Evolutionary conservation across 768 basidiomycete genomes (phyloP), one percentile per base, ranked within the genome.

Genomic region (Austroboletus eburneus): DNA sequence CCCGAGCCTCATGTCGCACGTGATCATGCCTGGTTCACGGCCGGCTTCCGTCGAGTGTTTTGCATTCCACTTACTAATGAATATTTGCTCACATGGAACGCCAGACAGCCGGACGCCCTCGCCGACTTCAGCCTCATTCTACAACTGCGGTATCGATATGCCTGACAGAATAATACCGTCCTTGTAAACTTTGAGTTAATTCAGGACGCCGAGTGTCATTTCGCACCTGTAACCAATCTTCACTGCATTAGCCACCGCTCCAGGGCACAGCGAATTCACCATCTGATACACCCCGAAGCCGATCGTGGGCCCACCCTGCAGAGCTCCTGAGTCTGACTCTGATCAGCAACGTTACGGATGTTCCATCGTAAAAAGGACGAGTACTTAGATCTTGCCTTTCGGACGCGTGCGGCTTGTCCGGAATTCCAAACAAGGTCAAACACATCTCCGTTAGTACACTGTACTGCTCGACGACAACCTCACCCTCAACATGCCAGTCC

Each of bases 401-500:
- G 27, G 27, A 6, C 27, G 12, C 12, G 27, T 27, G 27, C 27
- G 27, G 27, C 27, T 27, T n/a, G n/a, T n/a, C n/a, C n/a, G n/a
- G n/a, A n/a, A 27, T 6, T 6, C 27, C 12, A 65, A 63, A 66
- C 1, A 58, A 34, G 0, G 5, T 20, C 49, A 64, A 64, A 66
- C 9, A 63, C 14, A 18, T 24, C 0, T n/a, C 27, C 36, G 34
- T 41, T 34, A 40, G 54, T 39, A 32, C 14, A n/a, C 27, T 27
- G 27, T 6, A 27, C 12, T 6, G 7, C 7, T 27, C 12, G 27
- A 27, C 25, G 35, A 17, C 21, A 22, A 44, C 25, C 3, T 41
- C 39, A 17, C 18, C 2, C n/a, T 37, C 64, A 75, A 54, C 57
- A 95, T 95, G 94, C 94, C 94, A 46, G 85, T 96, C 57, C 94